Evolutionary conservation across 108 stramenopile genomes (phyloP).

Genomic region (Bacterosira constricta): DNA sequence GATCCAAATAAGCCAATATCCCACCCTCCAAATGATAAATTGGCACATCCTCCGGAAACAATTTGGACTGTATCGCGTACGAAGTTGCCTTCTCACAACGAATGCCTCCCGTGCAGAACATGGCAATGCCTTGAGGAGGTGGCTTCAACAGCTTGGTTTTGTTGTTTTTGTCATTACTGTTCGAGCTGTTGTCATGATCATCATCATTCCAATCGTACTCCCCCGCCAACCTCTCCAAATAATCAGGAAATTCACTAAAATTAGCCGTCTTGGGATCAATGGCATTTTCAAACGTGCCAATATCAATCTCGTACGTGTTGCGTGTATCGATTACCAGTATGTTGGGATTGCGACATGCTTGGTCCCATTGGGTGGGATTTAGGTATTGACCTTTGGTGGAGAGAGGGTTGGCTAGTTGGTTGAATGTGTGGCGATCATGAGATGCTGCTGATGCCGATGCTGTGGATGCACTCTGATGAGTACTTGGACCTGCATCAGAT

Average conservation of each 20-base stretch:
- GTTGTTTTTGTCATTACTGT: background rate
- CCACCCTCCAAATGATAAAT: conserved; percentile 91
- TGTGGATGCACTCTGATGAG: background rate
- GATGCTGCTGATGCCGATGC: background rate
- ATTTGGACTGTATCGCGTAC: conserved; percentile 34
- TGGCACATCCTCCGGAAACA: conserved; percentile 51
- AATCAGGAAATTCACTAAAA: conserved; percentile 78
- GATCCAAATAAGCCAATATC: conserved; percentile 82
- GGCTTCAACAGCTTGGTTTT: background rate
- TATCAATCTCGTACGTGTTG: conserved; percentile 79
- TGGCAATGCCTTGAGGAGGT: conserved; percentile 75
- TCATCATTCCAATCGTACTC: conserved; percentile 34
- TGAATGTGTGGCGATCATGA: background rate
- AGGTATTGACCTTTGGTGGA: conserved; percentile 33
- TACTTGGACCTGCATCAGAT: background rate
- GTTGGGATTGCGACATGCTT: conserved; percentile 64
- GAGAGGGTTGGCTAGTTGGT: conserved; percentile 16
- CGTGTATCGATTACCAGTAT: conserved; percentile 82
- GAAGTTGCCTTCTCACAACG: conserved; percentile 94
- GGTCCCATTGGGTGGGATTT: conserved; percentile 63
- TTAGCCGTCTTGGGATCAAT: conserved; percentile 69
- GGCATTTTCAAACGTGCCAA: conserved; percentile 83
- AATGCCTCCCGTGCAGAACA: conserved; percentile 97
- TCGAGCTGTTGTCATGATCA: background rate
- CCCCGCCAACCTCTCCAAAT: conserved; percentile 54